Conservation (phyloP, 2,329 filamentous ascomycete species). For the Beauveria rudraprayagi region DNA sequence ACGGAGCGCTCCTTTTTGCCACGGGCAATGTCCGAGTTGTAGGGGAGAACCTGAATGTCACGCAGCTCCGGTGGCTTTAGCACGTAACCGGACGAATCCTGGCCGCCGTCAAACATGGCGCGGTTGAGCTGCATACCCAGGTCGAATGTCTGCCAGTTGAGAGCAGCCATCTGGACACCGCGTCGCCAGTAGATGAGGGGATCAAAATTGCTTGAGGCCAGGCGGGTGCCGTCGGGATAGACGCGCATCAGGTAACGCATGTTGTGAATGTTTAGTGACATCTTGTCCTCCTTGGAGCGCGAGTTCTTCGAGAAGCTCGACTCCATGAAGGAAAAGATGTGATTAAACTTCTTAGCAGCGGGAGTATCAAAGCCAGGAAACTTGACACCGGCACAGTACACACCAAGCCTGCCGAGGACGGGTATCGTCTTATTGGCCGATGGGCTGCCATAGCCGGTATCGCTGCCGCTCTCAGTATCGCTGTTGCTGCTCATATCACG, state of each 20-base stretch:
- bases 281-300: constrained; percentile 66
- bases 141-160: constrained; percentile 98
- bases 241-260: constrained; percentile 87
- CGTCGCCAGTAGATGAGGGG: constrained; percentile 89
- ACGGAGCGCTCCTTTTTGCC: constrained; percentile 71
- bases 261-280: constrained; percentile 80
- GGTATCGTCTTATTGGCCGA: constrained; percentile 79
- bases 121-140: constrained; percentile 93
- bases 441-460: constrained; percentile 46
- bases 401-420: constrained; percentile 74
- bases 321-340: constrained; percentile 93
- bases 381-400: constrained; percentile 68
- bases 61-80: constrained; percentile 85
- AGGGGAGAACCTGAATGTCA: constrained; percentile 53
- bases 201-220: constrained; percentile 90
- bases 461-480: constrained; percentile 66
- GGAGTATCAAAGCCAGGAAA: constrained; percentile 71
- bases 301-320: constrained; percentile 76
- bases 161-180: constrained; percentile 92
- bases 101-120: constrained; percentile 91
- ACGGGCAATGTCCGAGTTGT: constrained; percentile 40
- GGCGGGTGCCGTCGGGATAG: constrained; percentile 75
- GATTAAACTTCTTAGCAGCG: constrained; percentile 81
- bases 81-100: constrained; percentile 83
- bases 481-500: constrained; percentile 57